Evolutionary conservation across 495 filamentous ascomycete genomes (phyloP).

Genomic region (Jackrogersella multiformis): DNA sequence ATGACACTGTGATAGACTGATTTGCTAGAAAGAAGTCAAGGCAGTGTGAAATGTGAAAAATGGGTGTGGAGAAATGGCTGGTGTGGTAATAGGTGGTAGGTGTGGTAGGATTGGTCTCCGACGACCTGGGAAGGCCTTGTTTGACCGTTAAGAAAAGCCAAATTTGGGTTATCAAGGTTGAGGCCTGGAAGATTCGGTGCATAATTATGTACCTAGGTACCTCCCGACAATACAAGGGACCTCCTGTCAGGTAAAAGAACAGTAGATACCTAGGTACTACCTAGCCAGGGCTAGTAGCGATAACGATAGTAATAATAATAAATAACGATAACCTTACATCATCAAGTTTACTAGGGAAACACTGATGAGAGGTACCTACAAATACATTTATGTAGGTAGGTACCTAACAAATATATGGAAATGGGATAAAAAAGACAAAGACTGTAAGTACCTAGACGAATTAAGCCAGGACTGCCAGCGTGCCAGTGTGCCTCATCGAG

Average conservation of each 20-base stretch:
- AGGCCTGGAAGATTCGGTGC: slow-evolving; percentile 38
- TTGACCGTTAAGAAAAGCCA: slow-evolving; percentile 12
- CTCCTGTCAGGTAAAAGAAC: no score
- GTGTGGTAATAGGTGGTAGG: slow-evolving; percentile 35
- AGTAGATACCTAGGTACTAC: slow-evolving; percentile 22
- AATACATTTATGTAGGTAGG: neutral
- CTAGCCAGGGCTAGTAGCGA: neutral
- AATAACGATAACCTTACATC: slow-evolving; percentile 23
- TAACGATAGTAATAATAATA: no score
- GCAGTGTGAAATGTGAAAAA: slow-evolving; percentile 30
- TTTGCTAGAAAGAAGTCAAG: slow-evolving; percentile 28
- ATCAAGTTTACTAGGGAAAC: slow-evolving; percentile 8
- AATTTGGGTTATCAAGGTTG: slow-evolving; percentile 20
- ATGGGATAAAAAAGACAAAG: neutral
- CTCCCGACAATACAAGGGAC: no score
- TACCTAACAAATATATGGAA: neutral
- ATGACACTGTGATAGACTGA: slow-evolving; percentile 28
- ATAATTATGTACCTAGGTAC: slow-evolving; percentile 6
- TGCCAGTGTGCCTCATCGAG: slow-evolving; percentile 12
- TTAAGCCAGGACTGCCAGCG: slow-evolving; percentile 2
- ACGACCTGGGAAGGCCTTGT: slow-evolving; percentile 41
- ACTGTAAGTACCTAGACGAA: slow-evolving; percentile 1
- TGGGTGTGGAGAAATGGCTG: slow-evolving; percentile 43
- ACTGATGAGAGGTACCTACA: neutral
- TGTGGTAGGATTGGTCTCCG: slow-evolving; percentile 43